Evolutionary conservation across 73 alveolate species (phyloP), one percentile per base, ranked within the genome.

Genomic region (Paraurostyla sp.): DNA sequence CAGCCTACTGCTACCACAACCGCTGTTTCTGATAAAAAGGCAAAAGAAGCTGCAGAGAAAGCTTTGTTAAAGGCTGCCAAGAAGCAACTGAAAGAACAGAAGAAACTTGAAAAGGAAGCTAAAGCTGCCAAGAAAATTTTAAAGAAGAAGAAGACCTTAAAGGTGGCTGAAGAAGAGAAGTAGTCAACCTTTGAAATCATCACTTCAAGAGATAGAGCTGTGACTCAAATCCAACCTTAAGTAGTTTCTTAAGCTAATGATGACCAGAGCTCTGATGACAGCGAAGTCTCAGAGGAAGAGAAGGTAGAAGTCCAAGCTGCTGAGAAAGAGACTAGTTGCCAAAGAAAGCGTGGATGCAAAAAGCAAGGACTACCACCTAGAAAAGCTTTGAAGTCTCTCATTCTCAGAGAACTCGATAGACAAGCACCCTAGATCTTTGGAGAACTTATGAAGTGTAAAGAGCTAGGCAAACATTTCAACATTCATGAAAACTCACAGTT

Each of bases 371-470:
- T 45, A 32, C 71, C 85, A 30, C 85, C 76, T 3, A 22, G 68
- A 50, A 80, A 58, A 29, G 78, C 69, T 6, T 46, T 50, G 25
- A 54, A 42, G 62, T 4, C 30, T 29, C 51, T 42, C 65, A 82
- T 60, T 52, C 33, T 36, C 35, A 75, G 27, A 22, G 87, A 75
- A 48, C 73, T 75, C 3, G 87, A 75, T 30, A 43, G 48, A 49
- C 18, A 9, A 2, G 88, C 92, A 22, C 89, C 92, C n/a, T 56
- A 36, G 7, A 69, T 83, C 83, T 62, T 83, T 51, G 56, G 22
- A 15, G 90, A 83, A 32, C 23, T 48, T 11, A 29, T 42, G 59
- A 41, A 81, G 27, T 84, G 80, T 43, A 71, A 84, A 25, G 63
- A 71, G 25, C 76, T 65, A 13, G 59, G 91, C 25, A 13, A 81